Evolutionary conservation across 2,329 filamentous ascomycete species (phyloP), one percentile per base, ranked within the genome.

Genomic region (Basipetospora sp.): DNA sequence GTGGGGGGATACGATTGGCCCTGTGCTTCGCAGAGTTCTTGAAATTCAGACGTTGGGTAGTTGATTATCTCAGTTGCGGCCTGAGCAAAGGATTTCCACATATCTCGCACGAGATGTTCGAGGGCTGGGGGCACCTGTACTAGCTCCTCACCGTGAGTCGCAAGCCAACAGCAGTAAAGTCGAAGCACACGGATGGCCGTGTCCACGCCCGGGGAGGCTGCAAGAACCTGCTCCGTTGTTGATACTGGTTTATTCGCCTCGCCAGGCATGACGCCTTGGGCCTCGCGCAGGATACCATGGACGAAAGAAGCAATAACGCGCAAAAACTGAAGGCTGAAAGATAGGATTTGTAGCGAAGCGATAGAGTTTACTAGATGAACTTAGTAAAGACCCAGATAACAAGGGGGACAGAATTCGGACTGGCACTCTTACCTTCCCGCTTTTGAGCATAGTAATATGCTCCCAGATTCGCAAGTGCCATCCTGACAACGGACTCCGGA

Each of bases 401-500:
- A n/a, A 26, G 10, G 32, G 15, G 19, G 29, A 11, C 9, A 18
- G 14, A 16, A 10, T 9, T 16, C 14, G 27, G 29, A 15, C 18
- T 27, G n/a, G 13, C 5, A 15, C 22, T 26, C 33, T 35, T 31
- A 39, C 36, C 36, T 27, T 39, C 18, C 10, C n/a, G 29, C 17
- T 71, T 60, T 20, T 65, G 67, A 31, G 84, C 79, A 50, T 83
- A 69, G 45, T 79, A 72, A 53, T 90, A 84, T 5, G 87, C 84
- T 5, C 84, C 77, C 43, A 96, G 80, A 49, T 92, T 96, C 47
- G 88, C 75, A 31, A 94, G 63, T 5, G 83, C 72, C 56, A 94
- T 80, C 53, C 86, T 90, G 44, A 82, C 70, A 19, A 94, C 55
- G 10, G 74, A 69, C 10, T 67, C 67, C 31, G 77, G 71, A 34